phyloP scores from a whole-genome alignment of 805 yeast genomes.

The Tetrapisispora nanseiensis region DNA sequence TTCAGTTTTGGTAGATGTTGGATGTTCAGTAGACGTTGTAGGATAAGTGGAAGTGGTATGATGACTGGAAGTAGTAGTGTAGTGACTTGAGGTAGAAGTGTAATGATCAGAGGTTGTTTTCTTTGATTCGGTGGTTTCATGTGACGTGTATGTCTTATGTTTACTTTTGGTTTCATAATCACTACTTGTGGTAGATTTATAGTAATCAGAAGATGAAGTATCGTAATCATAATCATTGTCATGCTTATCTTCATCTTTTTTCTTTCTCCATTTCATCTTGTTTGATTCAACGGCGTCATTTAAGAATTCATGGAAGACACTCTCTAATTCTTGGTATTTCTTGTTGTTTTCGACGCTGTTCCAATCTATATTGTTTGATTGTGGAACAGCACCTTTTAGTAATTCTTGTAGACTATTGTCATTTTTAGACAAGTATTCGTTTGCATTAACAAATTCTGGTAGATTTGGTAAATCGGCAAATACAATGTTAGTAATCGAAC shows the following conservation, averaged over 20 bases:
- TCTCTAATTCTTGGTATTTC: constrained; percentile 8
- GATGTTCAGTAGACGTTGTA: neutral
- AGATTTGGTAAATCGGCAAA: constrained; percentile 21
- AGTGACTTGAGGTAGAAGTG: neutral
- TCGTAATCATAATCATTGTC: constrained; percentile 3
- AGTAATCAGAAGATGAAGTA: neutral
- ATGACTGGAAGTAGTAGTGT: neutral
- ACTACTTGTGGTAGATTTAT: neutral
- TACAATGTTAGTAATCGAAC: constrained; percentile 18
- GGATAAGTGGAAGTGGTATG: neutral
- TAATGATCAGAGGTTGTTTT: too few relatives aligned
- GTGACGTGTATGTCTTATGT: neutral
- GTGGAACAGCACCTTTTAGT: neutral
- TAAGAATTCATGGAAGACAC: constrained; percentile 6
- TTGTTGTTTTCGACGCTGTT: constrained; percentile 6
- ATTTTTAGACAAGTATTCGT: constrained; percentile 11
- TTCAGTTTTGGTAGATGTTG: neutral
- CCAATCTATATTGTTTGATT: constrained; percentile 5
- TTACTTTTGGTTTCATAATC: neutral
- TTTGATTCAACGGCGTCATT: constrained; percentile 1
- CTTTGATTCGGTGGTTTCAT: too few relatives aligned
- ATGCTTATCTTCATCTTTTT: neutral
- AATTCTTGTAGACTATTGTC: neutral
- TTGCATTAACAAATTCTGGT: constrained; percentile 21
- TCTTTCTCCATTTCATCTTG: constrained; percentile 2